Evolutionary conservation across 176 grass and related monocot species (phyloP).

Genomic region (Typha latifolia): DNA sequence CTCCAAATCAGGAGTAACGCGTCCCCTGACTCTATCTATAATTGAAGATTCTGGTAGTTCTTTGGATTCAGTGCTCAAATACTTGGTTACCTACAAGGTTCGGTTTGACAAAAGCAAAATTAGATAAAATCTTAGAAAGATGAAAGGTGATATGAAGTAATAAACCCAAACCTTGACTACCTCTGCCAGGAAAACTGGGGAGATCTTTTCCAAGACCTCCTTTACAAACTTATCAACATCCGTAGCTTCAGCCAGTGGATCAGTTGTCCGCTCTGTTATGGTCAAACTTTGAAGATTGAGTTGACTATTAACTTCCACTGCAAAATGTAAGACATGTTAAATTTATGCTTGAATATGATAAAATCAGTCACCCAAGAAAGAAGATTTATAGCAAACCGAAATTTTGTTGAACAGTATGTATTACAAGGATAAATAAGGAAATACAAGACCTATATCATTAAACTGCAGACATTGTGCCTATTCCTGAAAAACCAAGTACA

Average conservation of each 20-base stretch:
- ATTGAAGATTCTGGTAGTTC: slow-evolving; percentile 31
- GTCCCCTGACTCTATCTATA: slow-evolving; percentile 30
- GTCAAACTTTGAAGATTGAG: slow-evolving; percentile 36
- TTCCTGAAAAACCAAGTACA: not conserved
- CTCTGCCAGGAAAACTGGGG: slow-evolving; percentile 43
- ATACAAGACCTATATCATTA: not conserved
- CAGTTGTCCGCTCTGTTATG: slow-evolving; percentile 26
- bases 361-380: not conserved
- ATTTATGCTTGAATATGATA: not conserved
- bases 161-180: slow-evolving; percentile 30
- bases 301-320: slow-evolving; percentile 41
- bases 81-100: slow-evolving; percentile 49
- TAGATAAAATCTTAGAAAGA: slow-evolving; percentile 4
- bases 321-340: slow-evolving; percentile 12
- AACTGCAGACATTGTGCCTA: not conserved
- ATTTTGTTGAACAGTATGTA: slow-evolving; percentile 10
- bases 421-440: not conserved
- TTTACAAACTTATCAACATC: slow-evolving; percentile 56
- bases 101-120: slow-evolving; percentile 24
- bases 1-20: slow-evolving; percentile 43
- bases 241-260: slow-evolving; percentile 23
- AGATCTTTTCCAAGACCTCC: slow-evolving; percentile 56
- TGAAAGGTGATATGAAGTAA: slow-evolving; percentile 5
- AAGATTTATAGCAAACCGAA: slow-evolving; percentile 2
- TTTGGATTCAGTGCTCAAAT: slow-evolving; percentile 40